phyloP scores from a whole-genome alignment of 768 basidiomycete genomes.

The Podaxis sp. region DNA sequence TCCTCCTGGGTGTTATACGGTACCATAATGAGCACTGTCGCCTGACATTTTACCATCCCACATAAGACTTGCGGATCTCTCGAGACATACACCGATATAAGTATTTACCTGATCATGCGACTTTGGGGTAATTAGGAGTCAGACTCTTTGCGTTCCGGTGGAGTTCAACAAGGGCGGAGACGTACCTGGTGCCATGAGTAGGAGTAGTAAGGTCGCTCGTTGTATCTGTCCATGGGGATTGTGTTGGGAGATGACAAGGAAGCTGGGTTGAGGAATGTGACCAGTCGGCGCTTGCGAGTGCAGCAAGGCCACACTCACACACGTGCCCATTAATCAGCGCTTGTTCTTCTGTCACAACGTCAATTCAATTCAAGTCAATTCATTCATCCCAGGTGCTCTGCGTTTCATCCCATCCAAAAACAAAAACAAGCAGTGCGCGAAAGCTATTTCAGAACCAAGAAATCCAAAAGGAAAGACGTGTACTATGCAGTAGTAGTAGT shows the following conservation, averaged over 20 bases:
- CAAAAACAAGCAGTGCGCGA: neutral
- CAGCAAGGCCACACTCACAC: neutral
- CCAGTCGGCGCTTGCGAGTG: constrained; percentile 17
- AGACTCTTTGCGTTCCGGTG: constrained; percentile 15
- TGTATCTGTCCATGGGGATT: constrained; percentile 34
- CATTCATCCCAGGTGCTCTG: neutral
- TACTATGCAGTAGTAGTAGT: neutral
- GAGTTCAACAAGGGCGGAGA: constrained; percentile 13
- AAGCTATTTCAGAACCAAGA: neutral
- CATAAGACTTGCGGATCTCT: constrained; percentile 13
- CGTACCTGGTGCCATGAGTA: constrained; percentile 89
- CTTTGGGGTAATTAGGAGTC: constrained; percentile 31
- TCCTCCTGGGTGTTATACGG: constrained; percentile 69
- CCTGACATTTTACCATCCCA: constrained; percentile 34
- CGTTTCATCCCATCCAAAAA: neutral
- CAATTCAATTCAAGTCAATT: neutral
- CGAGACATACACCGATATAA: neutral
- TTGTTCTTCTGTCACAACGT: neutral
- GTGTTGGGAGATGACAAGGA: constrained; percentile 6
- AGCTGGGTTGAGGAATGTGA: constrained; percentile 5
- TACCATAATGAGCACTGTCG: constrained; percentile 70
- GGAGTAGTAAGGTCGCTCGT: constrained; percentile 35
- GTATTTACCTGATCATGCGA: constrained; percentile 78
- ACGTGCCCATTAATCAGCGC: neutral
- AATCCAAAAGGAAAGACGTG: constrained; percentile 4